Conservation (phyloP, 129 eudicot genomes). For the Flaveria linearis region DNA sequence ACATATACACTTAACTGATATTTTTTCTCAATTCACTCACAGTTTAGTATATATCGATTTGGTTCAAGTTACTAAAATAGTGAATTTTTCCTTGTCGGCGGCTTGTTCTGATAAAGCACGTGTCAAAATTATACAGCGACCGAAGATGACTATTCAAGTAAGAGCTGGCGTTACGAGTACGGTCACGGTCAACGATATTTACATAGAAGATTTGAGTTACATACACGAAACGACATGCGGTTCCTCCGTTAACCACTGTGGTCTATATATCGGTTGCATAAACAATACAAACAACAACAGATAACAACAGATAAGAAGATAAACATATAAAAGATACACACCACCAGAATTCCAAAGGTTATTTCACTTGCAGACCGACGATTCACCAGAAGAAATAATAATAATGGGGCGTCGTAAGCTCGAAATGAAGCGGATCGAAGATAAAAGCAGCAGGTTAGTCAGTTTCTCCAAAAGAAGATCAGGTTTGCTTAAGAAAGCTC, state of each 20-base stretch:
- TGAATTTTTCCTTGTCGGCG: background rate
- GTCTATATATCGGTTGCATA: background rate
- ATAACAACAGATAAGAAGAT: background rate
- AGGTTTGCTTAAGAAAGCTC: slow-evolving; percentile 39
- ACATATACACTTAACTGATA: too few species aligned
- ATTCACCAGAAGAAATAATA: background rate
- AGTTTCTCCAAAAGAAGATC: slow-evolving; percentile 36
- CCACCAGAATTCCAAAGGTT: background rate
- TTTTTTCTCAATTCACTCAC: too few species aligned
- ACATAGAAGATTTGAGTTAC: background rate
- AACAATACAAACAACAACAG: background rate
- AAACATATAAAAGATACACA: too few species aligned
- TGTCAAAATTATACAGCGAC: background rate
- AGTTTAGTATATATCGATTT: too few species aligned
- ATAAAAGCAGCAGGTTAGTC: slow-evolving; percentile 27
- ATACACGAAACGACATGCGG: background rate
- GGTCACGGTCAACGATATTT: background rate
- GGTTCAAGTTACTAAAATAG: too few species aligned
- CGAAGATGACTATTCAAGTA: background rate
- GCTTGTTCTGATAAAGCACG: background rate
- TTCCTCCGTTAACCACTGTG: background rate
- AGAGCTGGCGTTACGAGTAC: background rate
- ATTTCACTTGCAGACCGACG: background rate
- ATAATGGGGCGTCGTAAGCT: slow-evolving; percentile 39
- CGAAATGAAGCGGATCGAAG: slow-evolving; percentile 45